These are phyloP conservation scores for Rhizopogon salebrosus DNA, from an alignment of 768 basidiomycete species.

Conservation along the genomic window DNA sequence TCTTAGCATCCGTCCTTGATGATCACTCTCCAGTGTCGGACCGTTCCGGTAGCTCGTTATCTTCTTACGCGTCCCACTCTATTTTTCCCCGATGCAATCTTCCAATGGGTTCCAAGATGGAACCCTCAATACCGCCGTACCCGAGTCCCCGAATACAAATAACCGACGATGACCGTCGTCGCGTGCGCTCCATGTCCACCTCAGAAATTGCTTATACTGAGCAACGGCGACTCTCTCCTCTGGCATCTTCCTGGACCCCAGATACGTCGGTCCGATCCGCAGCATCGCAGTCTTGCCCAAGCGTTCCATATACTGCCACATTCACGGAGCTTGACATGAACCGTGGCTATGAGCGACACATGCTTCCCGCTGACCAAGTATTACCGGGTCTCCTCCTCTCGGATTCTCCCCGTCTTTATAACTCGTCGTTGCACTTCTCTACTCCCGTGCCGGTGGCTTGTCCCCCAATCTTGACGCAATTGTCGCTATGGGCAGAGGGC, in stretches of 20 bases:
- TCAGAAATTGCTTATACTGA: constrained; percentile 24
- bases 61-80: constrained; percentile 22
- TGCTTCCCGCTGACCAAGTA: constrained; percentile 11
- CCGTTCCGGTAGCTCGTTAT: constrained; percentile 24
- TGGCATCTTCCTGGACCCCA: constrained; percentile 23
- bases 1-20: constrained; percentile 34
- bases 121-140: constrained; percentile 19
- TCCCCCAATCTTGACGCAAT: constrained; percentile 30
- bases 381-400: constrained; percentile 22
- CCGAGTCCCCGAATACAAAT: constrained; percentile 17
- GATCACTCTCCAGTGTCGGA: constrained; percentile 28
- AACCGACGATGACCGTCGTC: constrained; percentile 24
- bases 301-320: constrained; percentile 17
- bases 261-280: constrained; percentile 18
- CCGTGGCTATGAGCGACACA: constrained; percentile 1
- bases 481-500: constrained; percentile 62
- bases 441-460: constrained; percentile 26
- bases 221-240: constrained; percentile 27
- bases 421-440: constrained; percentile 23
- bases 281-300: constrained; percentile 22
- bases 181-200: constrained; percentile 26
- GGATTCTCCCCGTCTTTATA: constrained; percentile 25
- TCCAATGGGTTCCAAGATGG: constrained; percentile 14
- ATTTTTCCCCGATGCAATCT: constrained; percentile 20
- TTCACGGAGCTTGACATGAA: constrained; percentile 11